phyloP scores from a whole-genome alignment of 805 yeast species.

The Yarrowia keelungensis region DNA sequence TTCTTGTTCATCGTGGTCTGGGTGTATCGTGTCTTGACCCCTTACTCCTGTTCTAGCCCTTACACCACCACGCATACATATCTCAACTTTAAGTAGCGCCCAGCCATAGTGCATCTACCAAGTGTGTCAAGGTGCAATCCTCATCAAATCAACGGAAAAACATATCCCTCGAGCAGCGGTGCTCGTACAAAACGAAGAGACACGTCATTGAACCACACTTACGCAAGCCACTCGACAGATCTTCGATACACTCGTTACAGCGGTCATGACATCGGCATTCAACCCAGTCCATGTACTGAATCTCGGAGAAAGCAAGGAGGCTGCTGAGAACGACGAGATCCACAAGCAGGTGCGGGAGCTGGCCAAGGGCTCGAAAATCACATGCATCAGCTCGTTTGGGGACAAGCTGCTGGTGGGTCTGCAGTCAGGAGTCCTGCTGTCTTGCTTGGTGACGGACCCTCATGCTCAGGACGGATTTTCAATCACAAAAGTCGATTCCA shows the following conservation, averaged over 20 bases:
- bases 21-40: not conserved
- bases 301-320: constrained; percentile 16
- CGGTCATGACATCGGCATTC: constrained; percentile 27
- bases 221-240: not conserved
- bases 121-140: not conserved
- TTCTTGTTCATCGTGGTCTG: constrained; percentile 15
- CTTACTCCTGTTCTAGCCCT: not conserved
- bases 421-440: constrained; percentile 46
- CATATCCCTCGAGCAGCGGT: not conserved
- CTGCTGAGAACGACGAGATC: not conserved
- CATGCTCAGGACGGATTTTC: constrained; percentile 41
- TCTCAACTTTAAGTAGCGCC: constrained; percentile 20
- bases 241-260: not conserved
- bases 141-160: not conserved
- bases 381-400: constrained; percentile 43
- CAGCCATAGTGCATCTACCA: constrained; percentile 1
- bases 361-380: constrained; percentile 37
- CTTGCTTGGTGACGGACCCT: constrained; percentile 45
- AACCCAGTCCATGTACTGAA: constrained; percentile 35
- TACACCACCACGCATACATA: constrained; percentile 18
- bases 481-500: constrained; percentile 42
- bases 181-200: too few relatives aligned
- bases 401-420: constrained; percentile 47
- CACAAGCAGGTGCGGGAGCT: constrained; percentile 27
- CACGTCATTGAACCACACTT: too few relatives aligned